Base-by-base conservation (phyloP, 306 rosid genomes). In the Cyclanthera cordifolia region DNA sequence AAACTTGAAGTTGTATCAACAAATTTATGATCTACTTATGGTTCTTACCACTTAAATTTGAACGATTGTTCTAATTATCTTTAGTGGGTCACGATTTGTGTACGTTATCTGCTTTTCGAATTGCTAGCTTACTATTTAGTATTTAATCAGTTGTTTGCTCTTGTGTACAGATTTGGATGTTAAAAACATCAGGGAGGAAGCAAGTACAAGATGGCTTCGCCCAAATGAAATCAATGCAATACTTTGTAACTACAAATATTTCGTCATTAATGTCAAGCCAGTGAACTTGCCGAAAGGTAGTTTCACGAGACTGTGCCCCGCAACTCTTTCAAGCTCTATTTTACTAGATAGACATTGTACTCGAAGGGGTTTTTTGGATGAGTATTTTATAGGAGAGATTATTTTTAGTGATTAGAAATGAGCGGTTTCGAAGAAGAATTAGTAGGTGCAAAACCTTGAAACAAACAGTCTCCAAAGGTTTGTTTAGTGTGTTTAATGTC, bases 171-270 rank as follows among this genome's bases (percentile, higher is more conserved):
- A 90, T 37, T 81, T 94, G 79, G 97, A 94, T 73, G 76, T 94
- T 65, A 12, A 19, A 67, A 68, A 79, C 76, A 88, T 80, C 41
- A 78, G 73, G 88, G 95, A 79, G 68, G 99, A 94, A 79, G 97
- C 96, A 69, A 73, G 72, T 50, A 16, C 77, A 71, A 81, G 99
- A 79, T 94, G 99, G 99, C 97, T 94, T 74, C 99, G 97, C 50
- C 95, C 99, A 57, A 94, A 94, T 77, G 99, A 94, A 79, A 94
- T 94, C 77, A 86, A 85, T 72, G 99, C 97, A 52, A 78, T 94
- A 54, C 95, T 94, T 20, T 88, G 81, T 74, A 94, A 94, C 79
- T 16, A 78, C 89, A 90, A 86, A 79, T 55, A 82, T 79, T 94
- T 94, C 79, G 70, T 68, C 82, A 82, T 94, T 79, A 19, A 67